Evolutionary conservation across 305 asterid genomes (phyloP), one percentile per base, ranked within the genome.

Genomic region (Fraxinus baroniana): DNA sequence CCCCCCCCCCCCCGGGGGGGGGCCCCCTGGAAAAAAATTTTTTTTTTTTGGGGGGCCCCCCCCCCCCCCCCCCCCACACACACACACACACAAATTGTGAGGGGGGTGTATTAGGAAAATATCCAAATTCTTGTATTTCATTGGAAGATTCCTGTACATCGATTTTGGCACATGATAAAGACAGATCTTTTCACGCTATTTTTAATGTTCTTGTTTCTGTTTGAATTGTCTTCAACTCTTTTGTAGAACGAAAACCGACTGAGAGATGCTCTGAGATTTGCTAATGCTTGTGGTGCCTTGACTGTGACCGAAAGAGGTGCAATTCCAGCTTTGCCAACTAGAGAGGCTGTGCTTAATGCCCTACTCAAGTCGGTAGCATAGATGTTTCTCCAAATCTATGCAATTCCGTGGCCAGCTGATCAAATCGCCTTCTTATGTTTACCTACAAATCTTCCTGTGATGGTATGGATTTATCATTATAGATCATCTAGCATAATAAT

Each of bases 301-400:
- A 94, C 98, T 30, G 98, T 95, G 86, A 94, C 82, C 33, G 99
- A 94, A 84, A 89, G 99, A 86, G 97, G 98, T 12, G 98, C 99
- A 37, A 94, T 96, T 88, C 99, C 99, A 2, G 97, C 99, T 82
- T 87, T 96, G 94, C 99, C 98, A n/a, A 90, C 93, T 32, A 89
- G 84, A 83, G 90, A 90, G 86, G 86, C 86, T 39, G 99, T 94
- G 55, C 91, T 90, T 37, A 85, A 86, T 57, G 83, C 94, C 82
- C 85, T 95, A 81, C 92, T 93, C 85, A 89, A 93, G 74, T 78
- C 87, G 1, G 94, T 87, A 35, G 89, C 88, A 2, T 93, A 89
- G 87, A 44, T 39, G 44, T 64, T 66, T 36, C 55, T 62, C 39
- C 64, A 35, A 20, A 24, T 32, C 52, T 72, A 77, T 64, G 64